phyloP scores from a whole-genome alignment of 345 rosid species.

The Melaleuca alternifolia region DNA sequence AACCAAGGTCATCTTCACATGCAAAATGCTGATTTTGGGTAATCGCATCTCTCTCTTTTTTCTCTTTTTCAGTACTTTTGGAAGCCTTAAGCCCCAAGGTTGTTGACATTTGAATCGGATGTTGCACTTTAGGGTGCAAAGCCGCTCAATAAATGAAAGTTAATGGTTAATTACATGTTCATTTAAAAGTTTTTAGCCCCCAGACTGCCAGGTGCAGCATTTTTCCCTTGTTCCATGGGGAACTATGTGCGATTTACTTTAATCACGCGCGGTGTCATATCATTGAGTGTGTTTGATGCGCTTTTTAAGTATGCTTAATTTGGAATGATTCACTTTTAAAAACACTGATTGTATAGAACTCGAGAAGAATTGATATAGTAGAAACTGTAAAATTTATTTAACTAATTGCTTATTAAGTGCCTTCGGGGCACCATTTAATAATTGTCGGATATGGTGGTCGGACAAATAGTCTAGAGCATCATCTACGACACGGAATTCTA shows the following conservation, averaged over 20 bases:
- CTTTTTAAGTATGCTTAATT: neutral
- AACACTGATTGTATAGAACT: neutral
- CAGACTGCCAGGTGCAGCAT: neutral
- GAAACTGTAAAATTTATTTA: neutral
- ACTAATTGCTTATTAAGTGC: neutral
- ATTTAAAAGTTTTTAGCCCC: neutral
- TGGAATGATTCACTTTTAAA: neutral
- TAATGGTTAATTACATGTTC: neutral
- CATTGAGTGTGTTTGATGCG: neutral
- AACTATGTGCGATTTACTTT: neutral
- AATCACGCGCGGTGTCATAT: neutral
- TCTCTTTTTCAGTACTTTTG: neutral
- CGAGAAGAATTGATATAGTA: neutral
- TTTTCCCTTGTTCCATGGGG: neutral
- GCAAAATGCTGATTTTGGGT: neutral
- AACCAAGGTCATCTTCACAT: neutral
- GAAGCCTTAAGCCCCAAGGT: neutral
- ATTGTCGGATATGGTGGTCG: neutral
- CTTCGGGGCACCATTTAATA: neutral
- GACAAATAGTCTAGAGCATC: neutral
- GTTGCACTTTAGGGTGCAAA: neutral
- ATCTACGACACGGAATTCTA: neutral
- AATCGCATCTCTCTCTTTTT: neutral
- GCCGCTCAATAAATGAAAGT: neutral
- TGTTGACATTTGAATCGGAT: neutral